These are phyloP conservation scores for Musa balbisiana DNA, from an alignment of 202 grass and related monocot species.

Conservation along the genomic window DNA sequence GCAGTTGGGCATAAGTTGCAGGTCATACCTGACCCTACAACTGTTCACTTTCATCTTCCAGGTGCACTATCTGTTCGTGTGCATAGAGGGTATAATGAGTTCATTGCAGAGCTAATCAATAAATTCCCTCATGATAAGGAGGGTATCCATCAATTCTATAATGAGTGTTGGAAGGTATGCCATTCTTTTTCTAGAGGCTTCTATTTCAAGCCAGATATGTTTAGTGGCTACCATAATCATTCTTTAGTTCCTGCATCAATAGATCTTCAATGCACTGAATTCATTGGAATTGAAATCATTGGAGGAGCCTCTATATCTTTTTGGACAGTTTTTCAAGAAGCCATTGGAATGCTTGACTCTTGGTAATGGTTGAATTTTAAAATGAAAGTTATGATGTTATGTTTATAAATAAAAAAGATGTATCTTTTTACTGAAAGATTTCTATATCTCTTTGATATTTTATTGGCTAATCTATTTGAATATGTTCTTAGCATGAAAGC, in stretches of 20 bases:
- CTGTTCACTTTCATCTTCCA: constrained; percentile 80
- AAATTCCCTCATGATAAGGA: constrained; percentile 90
- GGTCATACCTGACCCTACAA: constrained; percentile 80
- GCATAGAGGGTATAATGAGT: constrained; percentile 62
- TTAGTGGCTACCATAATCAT: constrained; percentile 5
- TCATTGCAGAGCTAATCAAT: constrained; percentile 44
- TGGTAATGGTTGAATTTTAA: constrained; percentile 32
- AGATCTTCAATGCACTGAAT: constrained; percentile 94
- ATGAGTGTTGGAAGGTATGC: constrained; percentile 76
- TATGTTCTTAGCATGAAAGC: not conserved
- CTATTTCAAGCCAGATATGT: not conserved
- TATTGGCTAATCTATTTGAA: no score
- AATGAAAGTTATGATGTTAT: not conserved
- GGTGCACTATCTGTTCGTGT: constrained; percentile 61
- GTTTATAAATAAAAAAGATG: not conserved
- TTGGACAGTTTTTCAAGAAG: constrained; percentile 86
- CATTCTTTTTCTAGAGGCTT: not conserved
- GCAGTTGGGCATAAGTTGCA: constrained; percentile 80
- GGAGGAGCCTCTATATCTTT: constrained; percentile 80
- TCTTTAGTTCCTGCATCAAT: constrained; percentile 4
- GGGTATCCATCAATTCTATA: constrained; percentile 75
- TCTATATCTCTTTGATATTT: no score
- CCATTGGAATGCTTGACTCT: constrained; percentile 90
- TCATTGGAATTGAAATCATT: constrained; percentile 84
- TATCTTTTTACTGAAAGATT: not conserved